These are phyloP conservation scores for Flaveria brownii DNA, from an alignment of 129 eudicot genomes.

Conservation along the genomic window DNA sequence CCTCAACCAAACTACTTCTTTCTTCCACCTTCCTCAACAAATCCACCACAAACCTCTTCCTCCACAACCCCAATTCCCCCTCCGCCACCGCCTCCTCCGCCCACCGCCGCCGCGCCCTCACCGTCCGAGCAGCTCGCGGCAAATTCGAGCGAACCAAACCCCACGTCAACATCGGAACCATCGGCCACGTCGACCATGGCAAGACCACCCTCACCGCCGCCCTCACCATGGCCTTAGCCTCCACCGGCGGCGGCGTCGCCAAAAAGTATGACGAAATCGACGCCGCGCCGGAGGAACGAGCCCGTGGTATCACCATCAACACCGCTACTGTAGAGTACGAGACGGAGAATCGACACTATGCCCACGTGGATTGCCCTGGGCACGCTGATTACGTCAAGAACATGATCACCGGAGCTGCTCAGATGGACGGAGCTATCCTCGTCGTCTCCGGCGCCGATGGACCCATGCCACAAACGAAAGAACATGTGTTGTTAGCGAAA, in stretches of 20 bases:
- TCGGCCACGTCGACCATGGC: slow-evolving; percentile 96
- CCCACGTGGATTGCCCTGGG: slow-evolving; percentile 88
- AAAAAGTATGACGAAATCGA: slow-evolving; percentile 89
- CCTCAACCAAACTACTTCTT: slow-evolving; percentile 40
- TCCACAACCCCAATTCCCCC: slow-evolving; percentile 27
- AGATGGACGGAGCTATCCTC: slow-evolving; percentile 91
- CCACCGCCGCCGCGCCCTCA: slow-evolving; percentile 44
- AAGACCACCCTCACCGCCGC: slow-evolving; percentile 93
- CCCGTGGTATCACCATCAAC: slow-evolving; percentile 88
- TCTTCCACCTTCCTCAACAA: slow-evolving; percentile 50
- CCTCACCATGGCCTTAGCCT: slow-evolving; percentile 81
- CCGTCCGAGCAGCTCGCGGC: slow-evolving; percentile 79
- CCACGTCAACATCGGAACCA: slow-evolving; percentile 86
- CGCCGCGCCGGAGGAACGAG: slow-evolving; percentile 88
- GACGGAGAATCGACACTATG: slow-evolving; percentile 78
- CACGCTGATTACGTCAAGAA: slow-evolving; percentile 82
- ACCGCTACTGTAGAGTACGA: slow-evolving; percentile 92
- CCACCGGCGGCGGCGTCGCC: slow-evolving; percentile 55
- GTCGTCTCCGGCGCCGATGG: slow-evolving; percentile 90
- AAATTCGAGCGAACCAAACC: slow-evolving; percentile 85
- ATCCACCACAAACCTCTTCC: slow-evolving; percentile 40
- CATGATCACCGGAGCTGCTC: slow-evolving; percentile 87
- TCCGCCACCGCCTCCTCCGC: slow-evolving; percentile 30
- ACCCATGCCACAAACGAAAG: slow-evolving; percentile 91
- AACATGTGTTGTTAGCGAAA: slow-evolving; percentile 70